Evolutionary conservation across 78 protist genomes (phyloP), one percentile per base, ranked within the genome.

Genomic region (slime mould (Dictyostelium discoideum)): DNA sequence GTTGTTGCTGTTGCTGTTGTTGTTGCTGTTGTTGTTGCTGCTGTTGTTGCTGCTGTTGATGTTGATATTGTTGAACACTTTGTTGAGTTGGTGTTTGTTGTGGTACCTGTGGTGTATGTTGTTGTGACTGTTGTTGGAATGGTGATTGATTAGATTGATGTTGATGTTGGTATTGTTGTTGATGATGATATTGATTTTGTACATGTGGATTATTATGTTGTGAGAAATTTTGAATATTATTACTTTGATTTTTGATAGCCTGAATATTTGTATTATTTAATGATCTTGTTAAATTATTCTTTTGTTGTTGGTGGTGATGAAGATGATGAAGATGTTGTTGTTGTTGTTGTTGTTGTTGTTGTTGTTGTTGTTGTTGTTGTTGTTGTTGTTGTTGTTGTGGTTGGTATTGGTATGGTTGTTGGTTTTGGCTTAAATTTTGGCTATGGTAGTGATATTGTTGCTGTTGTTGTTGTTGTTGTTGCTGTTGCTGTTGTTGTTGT

Each of bases 21-120:
- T 89, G 87, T 78, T 87, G 93, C 44, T 89, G 87, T 87, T 87
- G 93, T 65, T 89, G 29, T 46, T 72, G 13, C 14, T 11, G 7
- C 18, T 54, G 79, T 22, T 86, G 50, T 1, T 39, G 54, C 40
- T 63, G 81, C 46, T 88, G 86, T 14, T 80, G 78, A 32, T 32
- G 37, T 32, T 32, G 37, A 32, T 32, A 32, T 65, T 89, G 87
- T 87, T 87, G 93, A 18, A 40, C 11, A 48, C 80, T 81, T 67
- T 87, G 85, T 76, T 86, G 92, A 7, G 8, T 54, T 50, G 48
- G 72, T 54, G 60, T 57, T 54, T 86, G 92, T 37, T 48, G 69
- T 79, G 69, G 20, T 20, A 5, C 11, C 5, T 50, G 85, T 37
- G 77, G 39, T 37, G 57, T 26, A 74, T 77, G 92, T 86, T 74